Conservation (phyloP, 805 yeast genomes). For the Hyphopichia homilentoma region DNA sequence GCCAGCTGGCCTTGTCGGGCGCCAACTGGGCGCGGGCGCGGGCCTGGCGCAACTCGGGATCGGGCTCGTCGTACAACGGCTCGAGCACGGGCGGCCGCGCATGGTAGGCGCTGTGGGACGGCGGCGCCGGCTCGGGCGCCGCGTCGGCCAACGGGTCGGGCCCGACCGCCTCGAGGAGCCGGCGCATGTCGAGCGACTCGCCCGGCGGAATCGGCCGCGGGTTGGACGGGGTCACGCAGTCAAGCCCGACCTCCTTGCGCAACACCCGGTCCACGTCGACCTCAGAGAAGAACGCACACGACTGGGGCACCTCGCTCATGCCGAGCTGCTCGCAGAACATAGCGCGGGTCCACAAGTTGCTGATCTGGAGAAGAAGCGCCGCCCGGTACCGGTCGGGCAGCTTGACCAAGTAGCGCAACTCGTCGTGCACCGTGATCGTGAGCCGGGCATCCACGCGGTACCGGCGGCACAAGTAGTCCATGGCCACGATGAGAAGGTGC, state of each 20-base stretch:
- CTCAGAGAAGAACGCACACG: constrained; percentile 92
- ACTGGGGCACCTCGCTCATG: constrained; percentile 83
- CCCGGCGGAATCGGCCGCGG: constrained; percentile 72
- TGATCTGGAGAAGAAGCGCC: constrained; percentile 80
- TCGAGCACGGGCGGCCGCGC: constrained; percentile 27
- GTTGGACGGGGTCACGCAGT: constrained; percentile 89
- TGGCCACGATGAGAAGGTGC: constrained; percentile 77
- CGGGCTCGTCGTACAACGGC: constrained; percentile 19
- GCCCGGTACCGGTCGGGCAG: constrained; percentile 72
- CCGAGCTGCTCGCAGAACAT: constrained; percentile 93
- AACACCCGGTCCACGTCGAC: constrained; percentile 87
- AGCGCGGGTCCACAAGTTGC: constrained; percentile 94
- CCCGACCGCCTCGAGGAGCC: constrained; percentile 42
- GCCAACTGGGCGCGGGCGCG: constrained; percentile 27
- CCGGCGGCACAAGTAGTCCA: constrained; percentile 72
- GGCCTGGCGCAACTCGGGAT: constrained; percentile 13
- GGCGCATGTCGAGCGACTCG: constrained; percentile 60
- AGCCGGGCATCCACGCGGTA: constrained; percentile 73
- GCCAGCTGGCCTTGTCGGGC: constrained; percentile 21
- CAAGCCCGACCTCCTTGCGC: constrained; percentile 89
- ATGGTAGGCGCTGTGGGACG: too few relatives aligned
- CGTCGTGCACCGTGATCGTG: constrained; percentile 91
- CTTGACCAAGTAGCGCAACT: constrained; percentile 74
- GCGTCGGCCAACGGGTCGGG: too few relatives aligned
- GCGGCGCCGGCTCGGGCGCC: too few relatives aligned